These are phyloP conservation scores for Physocladia obscura DNA, from an alignment of 192 early-diverging fungal genomes.

Conservation along the genomic window DNA sequence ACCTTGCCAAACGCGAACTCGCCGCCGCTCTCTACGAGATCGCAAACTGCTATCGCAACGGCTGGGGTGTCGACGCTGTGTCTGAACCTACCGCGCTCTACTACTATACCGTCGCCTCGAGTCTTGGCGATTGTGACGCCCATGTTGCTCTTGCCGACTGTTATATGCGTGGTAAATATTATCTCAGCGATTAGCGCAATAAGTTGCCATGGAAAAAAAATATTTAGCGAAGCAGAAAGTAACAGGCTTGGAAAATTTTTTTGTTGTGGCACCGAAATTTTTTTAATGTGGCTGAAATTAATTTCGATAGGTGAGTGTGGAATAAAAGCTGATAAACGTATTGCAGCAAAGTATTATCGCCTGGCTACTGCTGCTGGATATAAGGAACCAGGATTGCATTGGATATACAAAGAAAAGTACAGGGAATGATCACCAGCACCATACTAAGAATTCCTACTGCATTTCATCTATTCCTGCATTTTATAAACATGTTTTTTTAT, in stretches of 20 bases:
- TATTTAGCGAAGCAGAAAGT: too few species aligned
- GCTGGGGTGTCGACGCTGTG: slow-evolving; percentile 48
- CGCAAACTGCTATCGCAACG: slow-evolving; percentile 48
- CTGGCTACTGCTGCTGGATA: slow-evolving; percentile 46
- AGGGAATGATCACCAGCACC: background rate
- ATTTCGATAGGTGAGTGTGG: slow-evolving; percentile 44
- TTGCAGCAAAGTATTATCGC: slow-evolving; percentile 49
- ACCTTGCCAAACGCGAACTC: slow-evolving; percentile 41
- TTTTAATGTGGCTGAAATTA: too few species aligned
- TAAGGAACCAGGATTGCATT: slow-evolving; percentile 47
- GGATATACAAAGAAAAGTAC: slow-evolving; percentile 56
- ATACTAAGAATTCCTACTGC: too few species aligned
- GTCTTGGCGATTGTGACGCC: slow-evolving; percentile 51
- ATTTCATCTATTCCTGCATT: too few species aligned
- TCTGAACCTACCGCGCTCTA: slow-evolving; percentile 40
- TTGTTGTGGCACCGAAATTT: too few species aligned
- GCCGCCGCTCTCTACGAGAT: slow-evolving; percentile 47
- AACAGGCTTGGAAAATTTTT: too few species aligned
- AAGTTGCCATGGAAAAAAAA: too few species aligned
- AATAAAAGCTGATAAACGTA: slow-evolving; percentile 43
- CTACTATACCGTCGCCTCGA: slow-evolving; percentile 44
- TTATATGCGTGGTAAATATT: too few species aligned
- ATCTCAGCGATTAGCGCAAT: too few species aligned
- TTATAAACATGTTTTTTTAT: too few species aligned
- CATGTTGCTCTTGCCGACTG: slow-evolving; percentile 46